Conservation (phyloP, 768 basidiomycete species). For the Solioccasus polychromus region DNA sequence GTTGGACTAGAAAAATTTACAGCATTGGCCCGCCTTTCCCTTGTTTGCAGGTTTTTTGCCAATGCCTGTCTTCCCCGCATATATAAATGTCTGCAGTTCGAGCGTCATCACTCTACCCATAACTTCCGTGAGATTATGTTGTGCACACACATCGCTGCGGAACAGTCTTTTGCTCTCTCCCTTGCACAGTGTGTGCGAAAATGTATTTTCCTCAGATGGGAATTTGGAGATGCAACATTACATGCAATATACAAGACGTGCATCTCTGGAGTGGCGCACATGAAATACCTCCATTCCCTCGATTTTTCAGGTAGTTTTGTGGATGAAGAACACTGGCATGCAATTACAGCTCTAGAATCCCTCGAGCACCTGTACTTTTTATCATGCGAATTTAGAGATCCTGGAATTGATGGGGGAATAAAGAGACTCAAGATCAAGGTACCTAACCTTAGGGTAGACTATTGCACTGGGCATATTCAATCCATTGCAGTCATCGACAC, state of each 20-base stretch:
- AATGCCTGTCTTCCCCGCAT: conserved; percentile 38
- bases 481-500: background rate
- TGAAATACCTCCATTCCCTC: conserved; percentile 18
- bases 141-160: conserved; percentile 27
- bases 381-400: background rate
- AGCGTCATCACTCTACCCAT: background rate
- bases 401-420: background rate
- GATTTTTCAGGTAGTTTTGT: conserved; percentile 9
- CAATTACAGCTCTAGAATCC: conserved; percentile 4
- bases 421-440: conserved; percentile 6
- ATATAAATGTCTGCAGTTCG: conserved; percentile 34
- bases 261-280: conserved; percentile 8
- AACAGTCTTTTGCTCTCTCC: conserved; percentile 26
- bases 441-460: background rate
- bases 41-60: conserved; percentile 44
- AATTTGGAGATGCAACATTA: background rate
- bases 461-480: background rate
- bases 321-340: conserved; percentile 12
- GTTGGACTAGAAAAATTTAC: too few relatives aligned
- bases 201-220: conserved; percentile 12
- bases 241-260: background rate
- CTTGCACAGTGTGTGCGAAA: conserved; percentile 31
- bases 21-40: too few relatives aligned
- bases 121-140: conserved; percentile 9
- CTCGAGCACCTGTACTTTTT: conserved; percentile 20